Conservation (phyloP, 1,139 yeast genomes). For the Magnusiomyces paraingens region DNA sequence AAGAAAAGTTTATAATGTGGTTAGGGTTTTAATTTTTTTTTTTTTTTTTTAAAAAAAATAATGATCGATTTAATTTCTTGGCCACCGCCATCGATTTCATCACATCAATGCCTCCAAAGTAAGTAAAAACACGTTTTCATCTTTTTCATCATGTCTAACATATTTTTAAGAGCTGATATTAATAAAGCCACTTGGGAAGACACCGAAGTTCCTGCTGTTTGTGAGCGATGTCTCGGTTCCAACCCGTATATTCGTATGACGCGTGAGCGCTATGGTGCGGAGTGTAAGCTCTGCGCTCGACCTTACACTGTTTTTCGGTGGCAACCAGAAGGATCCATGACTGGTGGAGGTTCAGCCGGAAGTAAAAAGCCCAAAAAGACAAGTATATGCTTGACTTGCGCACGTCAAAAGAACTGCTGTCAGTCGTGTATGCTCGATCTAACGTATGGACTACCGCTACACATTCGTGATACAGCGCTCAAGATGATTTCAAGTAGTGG, state of each 20-base stretch:
- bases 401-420: constrained; percentile 74
- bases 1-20: not conserved
- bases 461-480: constrained; percentile 74
- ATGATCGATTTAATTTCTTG: not conserved
- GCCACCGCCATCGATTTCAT: not conserved
- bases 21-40: not conserved
- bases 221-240: constrained; percentile 66
- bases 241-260: constrained; percentile 63
- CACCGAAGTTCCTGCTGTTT: constrained; percentile 53
- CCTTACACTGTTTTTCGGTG: constrained; percentile 80
- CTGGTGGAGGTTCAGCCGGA: constrained; percentile 18
- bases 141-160: not conserved
- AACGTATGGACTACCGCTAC: constrained; percentile 69
- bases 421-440: constrained; percentile 83
- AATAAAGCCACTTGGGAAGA: constrained; percentile 36
- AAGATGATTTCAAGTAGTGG: constrained; percentile 53
- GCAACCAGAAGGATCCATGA: constrained; percentile 35
- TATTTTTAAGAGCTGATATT: constrained; percentile 24
- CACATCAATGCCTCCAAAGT: constrained; percentile 17
- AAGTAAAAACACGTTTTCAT: constrained; percentile 5
- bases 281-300: constrained; percentile 62
- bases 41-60: not conserved
- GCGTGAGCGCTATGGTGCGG: constrained; percentile 66
- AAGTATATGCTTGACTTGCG: constrained; percentile 66
- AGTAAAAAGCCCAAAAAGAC: constrained; percentile 22